Evolutionary conservation across 306 rosid species (phyloP), one percentile per base, ranked within the genome.

Genomic region (Lathyrus tuberosus): DNA sequence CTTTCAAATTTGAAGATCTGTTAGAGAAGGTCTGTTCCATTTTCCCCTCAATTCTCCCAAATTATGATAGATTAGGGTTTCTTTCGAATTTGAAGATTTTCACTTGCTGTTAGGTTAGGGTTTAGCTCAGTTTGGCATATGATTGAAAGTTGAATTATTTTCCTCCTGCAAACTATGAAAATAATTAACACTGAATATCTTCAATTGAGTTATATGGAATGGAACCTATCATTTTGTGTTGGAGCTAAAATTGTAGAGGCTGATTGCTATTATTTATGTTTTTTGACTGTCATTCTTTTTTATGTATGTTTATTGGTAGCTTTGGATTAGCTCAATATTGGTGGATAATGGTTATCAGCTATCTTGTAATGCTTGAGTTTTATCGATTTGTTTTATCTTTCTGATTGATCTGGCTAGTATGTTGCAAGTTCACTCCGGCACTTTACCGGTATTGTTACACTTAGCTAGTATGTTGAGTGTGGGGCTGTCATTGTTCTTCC

Each of bases 11-110:
- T 26, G 30, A 26, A 26, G 30, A 26, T 26, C 30, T 1, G 30
- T 26, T 26, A 26, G 30, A 3, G 30, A 26, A 70, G 84, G 84
- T 80, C 0, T 57, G 96, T 82, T 73, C 47, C 72, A 59, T 58
- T 84, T 77, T 60, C 7, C 44, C 52, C 16, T 9, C 65, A 31
- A 33, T 42, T 48, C 43, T 17, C 3, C 53, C 5, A 26, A 22
- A 10, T 73, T 6, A 6, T 42, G 35, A 41, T 51, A 5, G 7
- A 41, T 75, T 48, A 62, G 60, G 73, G 71, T 76, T 69, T 31
- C 6, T 63, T 64, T 54, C 2, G 2, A 60, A 38, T 75, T 75
- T 61, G 26, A 30, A 38, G 38, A 17, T 60, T 70, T 56, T 11
- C 26, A 41, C 56, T 64, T 54, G 13, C 12, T 4, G 22, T 64